Percentiles rank a stretch among this genome's conserved stretches.
These are phyloP conservation scores for Podaxis pistillaris DNA, from an alignment of 768 basidiomycete genomes.

Conservation along the genomic window DNA sequence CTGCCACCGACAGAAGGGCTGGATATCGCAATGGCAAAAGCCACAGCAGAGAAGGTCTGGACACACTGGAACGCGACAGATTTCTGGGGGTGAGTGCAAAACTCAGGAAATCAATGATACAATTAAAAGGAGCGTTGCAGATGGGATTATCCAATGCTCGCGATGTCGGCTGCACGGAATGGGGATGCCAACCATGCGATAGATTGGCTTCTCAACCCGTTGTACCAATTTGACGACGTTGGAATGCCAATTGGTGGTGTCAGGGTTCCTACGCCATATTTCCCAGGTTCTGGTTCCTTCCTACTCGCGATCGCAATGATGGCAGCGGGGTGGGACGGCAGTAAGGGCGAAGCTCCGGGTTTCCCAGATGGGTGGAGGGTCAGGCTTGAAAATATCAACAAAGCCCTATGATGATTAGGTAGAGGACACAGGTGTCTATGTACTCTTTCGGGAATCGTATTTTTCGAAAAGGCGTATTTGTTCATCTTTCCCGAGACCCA, in stretches of 20 bases:
- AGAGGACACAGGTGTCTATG: neutral
- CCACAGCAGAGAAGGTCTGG: slow-evolving; percentile 54
- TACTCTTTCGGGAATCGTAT: neutral
- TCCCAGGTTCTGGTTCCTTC: slow-evolving; percentile 54
- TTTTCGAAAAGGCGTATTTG: slow-evolving; percentile 40
- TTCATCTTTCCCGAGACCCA: slow-evolving; percentile 60
- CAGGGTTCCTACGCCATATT: slow-evolving; percentile 56
- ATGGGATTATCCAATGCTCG: slow-evolving; percentile 65
- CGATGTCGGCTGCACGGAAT: slow-evolving; percentile 59
- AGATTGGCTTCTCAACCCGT: slow-evolving; percentile 52
- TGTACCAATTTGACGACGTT: slow-evolving; percentile 57
- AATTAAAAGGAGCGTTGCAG: slow-evolving; percentile 22
- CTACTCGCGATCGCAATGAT: slow-evolving; percentile 55
- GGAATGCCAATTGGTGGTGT: slow-evolving; percentile 60
- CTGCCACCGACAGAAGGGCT: slow-evolving; percentile 49
- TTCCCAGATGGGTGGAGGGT: slow-evolving; percentile 33
- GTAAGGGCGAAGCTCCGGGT: slow-evolving; percentile 22
- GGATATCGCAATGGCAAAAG: slow-evolving; percentile 42
- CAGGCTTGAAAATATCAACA: slow-evolving; percentile 22
- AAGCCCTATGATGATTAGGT: slow-evolving; percentile 16
- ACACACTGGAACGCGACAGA: slow-evolving; percentile 52
- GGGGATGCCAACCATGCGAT: slow-evolving; percentile 48
- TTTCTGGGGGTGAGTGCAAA: slow-evolving; percentile 46
- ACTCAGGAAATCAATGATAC: neutral
- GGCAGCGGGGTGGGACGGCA: slow-evolving; percentile 55